Evolutionary conservation across 2,329 filamentous ascomycete species (phyloP), one percentile per base, ranked within the genome.

Genomic region (Cyclaneusma minus): DNA sequence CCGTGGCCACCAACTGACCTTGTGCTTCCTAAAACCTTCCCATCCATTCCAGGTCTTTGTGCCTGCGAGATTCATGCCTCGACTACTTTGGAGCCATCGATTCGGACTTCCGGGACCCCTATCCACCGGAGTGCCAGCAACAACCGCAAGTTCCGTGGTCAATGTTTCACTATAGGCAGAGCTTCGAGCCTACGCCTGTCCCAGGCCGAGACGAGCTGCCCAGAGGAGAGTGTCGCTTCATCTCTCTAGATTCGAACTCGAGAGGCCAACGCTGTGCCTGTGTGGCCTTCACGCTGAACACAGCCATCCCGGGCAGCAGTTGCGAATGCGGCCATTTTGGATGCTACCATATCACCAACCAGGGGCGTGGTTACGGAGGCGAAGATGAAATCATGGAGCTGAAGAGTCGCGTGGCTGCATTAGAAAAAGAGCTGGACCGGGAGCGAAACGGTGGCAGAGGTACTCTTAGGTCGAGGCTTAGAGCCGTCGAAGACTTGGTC

Each of bases 281-380:
- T 38, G 60, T 65, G 33, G 55, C 58, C 32, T 72, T 72, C 44
- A 58, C 58, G 4, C 55, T 63, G 30, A 69, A 68, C 43, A 54
- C 51, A 26, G 43, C 51, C n/a, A 49, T 63, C 7, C 65, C 66
- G 1, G 59, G 64, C 19, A 62, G 63, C 28, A 58, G 51, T 12
- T 72, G 67, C 38, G 58, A 67, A 26, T 72, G 67, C 36, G 67
- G 67, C 5, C 67, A 72, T 40, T 56, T 68, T 28, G 62, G 66
- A 17, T 71, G 66, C 44, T 72, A 63, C 40, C 67, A 72, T 40
- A 50, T 62, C 31, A 53, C 34, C 10, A 35, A 55, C 35, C 54
- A 55, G n/a, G 48, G 56, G 15, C 56, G 64, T 28, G 43, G 48
- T 8, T 48, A 56, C 5, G 44, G 47, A 2, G 58, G 59, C 31